Evolutionary conservation across 202 grass and related monocot species (phyloP).

Genomic region (Panicum hallii): DNA sequence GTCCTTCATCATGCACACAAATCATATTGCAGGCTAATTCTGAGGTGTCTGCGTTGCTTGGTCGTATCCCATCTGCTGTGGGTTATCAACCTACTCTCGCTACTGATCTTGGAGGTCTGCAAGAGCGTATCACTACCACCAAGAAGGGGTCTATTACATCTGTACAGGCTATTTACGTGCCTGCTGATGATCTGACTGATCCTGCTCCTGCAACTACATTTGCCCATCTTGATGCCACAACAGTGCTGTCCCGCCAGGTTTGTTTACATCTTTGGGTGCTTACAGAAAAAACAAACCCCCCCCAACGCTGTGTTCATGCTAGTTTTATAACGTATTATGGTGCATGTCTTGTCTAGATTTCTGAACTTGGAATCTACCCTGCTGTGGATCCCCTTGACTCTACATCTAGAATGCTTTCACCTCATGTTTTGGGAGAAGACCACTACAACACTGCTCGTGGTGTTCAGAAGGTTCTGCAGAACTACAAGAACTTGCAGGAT

Average conservation of each 20-base stretch:
- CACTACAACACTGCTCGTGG: conserved; percentile 99
- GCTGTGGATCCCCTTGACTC: conserved; percentile 95
- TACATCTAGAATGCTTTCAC: conserved; percentile 98
- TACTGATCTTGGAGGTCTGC: conserved; percentile 97
- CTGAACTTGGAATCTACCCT: conserved; percentile 96
- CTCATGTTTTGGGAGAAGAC: conserved; percentile 80
- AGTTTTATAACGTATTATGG: neutral
- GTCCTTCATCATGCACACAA: neutral
- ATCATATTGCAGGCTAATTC: conserved; percentile 77
- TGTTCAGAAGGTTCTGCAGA: conserved; percentile 99
- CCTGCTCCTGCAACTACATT: conserved; percentile 98
- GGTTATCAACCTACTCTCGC: conserved; percentile 99
- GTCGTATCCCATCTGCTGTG: conserved; percentile 98
- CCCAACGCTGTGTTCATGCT: conserved; percentile 4
- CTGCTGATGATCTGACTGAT: conserved; percentile 99
- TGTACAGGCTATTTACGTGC: conserved; percentile 99
- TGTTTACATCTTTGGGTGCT: neutral
- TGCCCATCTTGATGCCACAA: conserved; percentile 99
- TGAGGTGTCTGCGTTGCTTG: conserved; percentile 99
- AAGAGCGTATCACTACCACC: conserved; percentile 98
- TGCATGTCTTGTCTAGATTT: conserved; percentile 59
- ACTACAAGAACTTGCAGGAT: conserved; percentile 99
- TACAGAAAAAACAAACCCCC: neutral
- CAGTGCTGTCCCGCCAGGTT: conserved; percentile 96
- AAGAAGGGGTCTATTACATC: conserved; percentile 99